Evolutionary conservation across 1,139 yeast genomes (phyloP).

Genomic region (Debaryomycetaceae sp.): DNA sequence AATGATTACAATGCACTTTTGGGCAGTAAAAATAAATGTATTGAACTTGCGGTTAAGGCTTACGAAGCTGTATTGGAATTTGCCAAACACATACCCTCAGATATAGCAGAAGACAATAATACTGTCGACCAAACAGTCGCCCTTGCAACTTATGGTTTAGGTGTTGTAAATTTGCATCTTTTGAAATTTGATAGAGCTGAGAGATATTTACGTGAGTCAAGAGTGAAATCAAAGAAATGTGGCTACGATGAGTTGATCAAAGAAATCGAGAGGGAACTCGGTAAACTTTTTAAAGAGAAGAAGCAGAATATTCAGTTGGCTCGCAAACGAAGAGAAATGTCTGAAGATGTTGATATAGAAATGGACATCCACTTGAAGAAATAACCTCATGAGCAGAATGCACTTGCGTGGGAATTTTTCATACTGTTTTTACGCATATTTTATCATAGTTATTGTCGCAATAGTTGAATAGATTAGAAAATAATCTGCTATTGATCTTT

Average conservation of each 20-base stretch:
- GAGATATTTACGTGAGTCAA: slow-evolving; percentile 62
- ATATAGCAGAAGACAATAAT: slow-evolving; percentile 15
- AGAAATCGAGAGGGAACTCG: slow-evolving; percentile 66
- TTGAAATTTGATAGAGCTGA: slow-evolving; percentile 57
- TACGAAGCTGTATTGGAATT: slow-evolving; percentile 55
- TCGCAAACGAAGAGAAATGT: slow-evolving; percentile 4
- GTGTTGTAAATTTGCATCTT: slow-evolving; percentile 66
- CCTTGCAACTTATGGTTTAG: slow-evolving; percentile 78
- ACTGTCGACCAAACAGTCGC: slow-evolving; percentile 61
- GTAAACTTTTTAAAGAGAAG: slow-evolving; percentile 41
- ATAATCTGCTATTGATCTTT: not conserved
- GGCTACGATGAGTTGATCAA: slow-evolving; percentile 60
- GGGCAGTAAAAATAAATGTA: slow-evolving; percentile 35
- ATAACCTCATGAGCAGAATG: not conserved
- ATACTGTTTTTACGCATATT: not conserved
- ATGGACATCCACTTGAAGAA: slow-evolving; percentile 16
- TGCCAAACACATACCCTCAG: slow-evolving; percentile 47
- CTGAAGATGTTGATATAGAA: slow-evolving; percentile 11
- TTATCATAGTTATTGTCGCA: not conserved
- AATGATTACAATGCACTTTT: slow-evolving; percentile 17
- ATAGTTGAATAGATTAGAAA: no score
- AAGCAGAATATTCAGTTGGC: slow-evolving; percentile 5
- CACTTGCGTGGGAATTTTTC: no score
- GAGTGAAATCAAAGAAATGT: slow-evolving; percentile 66
- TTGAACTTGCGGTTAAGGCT: slow-evolving; percentile 41